Conservation (phyloP, 2,329 filamentous ascomycete species). For the Beauveria australis region DNA sequence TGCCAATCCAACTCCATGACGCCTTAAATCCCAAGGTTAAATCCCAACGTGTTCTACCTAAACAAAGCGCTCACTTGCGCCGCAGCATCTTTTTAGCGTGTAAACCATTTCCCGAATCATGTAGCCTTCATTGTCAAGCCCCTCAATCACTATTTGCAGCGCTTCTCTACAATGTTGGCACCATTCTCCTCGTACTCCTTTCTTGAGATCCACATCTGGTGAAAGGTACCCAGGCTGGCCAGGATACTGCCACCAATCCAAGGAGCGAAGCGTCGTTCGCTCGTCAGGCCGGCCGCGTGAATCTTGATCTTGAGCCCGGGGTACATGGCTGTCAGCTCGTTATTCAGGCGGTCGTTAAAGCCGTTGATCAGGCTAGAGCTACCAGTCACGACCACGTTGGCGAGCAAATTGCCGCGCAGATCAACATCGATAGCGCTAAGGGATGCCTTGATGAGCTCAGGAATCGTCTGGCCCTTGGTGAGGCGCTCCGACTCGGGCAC, state of each 20-base stretch:
- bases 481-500: slow-evolving; percentile 36
- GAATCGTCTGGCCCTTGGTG: slow-evolving; percentile 70
- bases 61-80: slow-evolving; percentile 1
- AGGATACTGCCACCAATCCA: slow-evolving; percentile 98
- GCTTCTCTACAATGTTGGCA: slow-evolving; percentile 82
- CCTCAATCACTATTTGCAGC: slow-evolving; percentile 64
- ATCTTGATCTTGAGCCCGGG: slow-evolving; percentile 83
- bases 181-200: slow-evolving; percentile 99
- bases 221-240: slow-evolving; percentile 90
- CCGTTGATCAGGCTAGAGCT: slow-evolving; percentile 81
- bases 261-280: slow-evolving; percentile 82
- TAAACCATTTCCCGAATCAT: not conserved
- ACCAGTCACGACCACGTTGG: slow-evolving; percentile 88
- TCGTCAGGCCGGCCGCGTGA: slow-evolving; percentile 75
- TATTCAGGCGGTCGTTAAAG: slow-evolving; percentile 83
- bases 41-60: slow-evolving; percentile 2
- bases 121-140: not conserved
- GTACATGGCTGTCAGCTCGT: slow-evolving; percentile 72
- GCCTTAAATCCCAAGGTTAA: slow-evolving; percentile 7
- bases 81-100: not conserved
- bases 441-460: slow-evolving; percentile 69
- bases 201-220: slow-evolving; percentile 98
- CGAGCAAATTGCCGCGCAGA: slow-evolving; percentile 70
- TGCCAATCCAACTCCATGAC: slow-evolving; percentile 9
- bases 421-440: slow-evolving; percentile 82